These are phyloP conservation scores for Aspergillus carlsbadensis DNA, from an alignment of 495 filamentous ascomycete species.

Conservation along the genomic window DNA sequence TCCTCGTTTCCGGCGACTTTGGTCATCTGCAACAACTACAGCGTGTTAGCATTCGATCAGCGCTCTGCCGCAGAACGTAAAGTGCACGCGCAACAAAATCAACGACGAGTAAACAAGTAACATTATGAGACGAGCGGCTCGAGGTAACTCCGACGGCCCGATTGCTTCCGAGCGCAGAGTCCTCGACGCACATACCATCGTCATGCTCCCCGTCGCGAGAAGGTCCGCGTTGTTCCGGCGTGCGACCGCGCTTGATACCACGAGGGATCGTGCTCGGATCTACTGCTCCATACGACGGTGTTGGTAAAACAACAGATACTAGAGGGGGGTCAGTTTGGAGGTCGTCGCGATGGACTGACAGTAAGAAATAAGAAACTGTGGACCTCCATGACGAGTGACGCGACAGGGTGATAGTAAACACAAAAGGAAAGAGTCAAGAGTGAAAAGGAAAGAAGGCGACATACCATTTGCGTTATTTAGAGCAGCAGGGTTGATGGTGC, in stretches of 20 bases:
- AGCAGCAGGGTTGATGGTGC: slow-evolving; percentile 78
- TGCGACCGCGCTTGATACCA: slow-evolving; percentile 90
- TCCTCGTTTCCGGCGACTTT: slow-evolving; percentile 80
- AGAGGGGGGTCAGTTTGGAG: slow-evolving; percentile 42
- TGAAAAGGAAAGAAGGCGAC: slow-evolving; percentile 18
- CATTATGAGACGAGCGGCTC: slow-evolving; percentile 17
- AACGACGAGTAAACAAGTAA: slow-evolving; percentile 4
- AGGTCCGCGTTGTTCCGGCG: slow-evolving; percentile 75
- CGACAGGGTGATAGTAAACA: background rate
- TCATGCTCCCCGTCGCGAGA: slow-evolving; percentile 64
- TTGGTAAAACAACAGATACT: slow-evolving; percentile 45
- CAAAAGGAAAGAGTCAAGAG: slow-evolving; percentile 4
- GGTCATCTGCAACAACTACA: slow-evolving; percentile 52
- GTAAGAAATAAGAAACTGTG: slow-evolving; percentile 14
- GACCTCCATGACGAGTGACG: slow-evolving; percentile 5
- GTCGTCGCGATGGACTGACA: slow-evolving; percentile 27
- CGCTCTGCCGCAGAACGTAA: background rate
- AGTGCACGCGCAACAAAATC: slow-evolving; percentile 1
- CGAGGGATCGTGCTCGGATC: slow-evolving; percentile 60
- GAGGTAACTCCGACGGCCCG: slow-evolving; percentile 2
- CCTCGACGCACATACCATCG: slow-evolving; percentile 69
- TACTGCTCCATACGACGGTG: slow-evolving; percentile 43
- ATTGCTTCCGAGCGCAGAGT: slow-evolving; percentile 8
- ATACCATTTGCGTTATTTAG: slow-evolving; percentile 61
- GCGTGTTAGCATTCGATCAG: slow-evolving; percentile 9